A percentile compares a stretch with the other conserved stretches of the same genome.
Evolutionary conservation across 2,329 filamentous ascomycete genomes (phyloP).

Genomic region (Polytolypa hystricis): DNA sequence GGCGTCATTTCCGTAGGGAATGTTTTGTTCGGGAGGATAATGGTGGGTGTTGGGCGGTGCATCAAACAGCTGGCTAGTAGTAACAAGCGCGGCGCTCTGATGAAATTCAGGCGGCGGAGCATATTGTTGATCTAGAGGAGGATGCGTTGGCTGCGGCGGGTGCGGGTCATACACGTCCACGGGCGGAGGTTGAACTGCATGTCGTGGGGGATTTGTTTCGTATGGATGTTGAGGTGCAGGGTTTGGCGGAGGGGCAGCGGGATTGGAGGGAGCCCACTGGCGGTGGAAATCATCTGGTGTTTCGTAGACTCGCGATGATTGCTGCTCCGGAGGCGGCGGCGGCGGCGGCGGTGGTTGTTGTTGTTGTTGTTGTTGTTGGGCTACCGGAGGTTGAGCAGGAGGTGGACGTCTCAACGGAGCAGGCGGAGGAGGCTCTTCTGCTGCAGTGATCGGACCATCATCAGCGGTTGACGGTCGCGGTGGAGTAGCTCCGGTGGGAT

Average conservation of each 20-base stretch:
- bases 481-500: conserved; percentile 50
- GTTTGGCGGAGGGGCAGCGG: conserved; percentile 1
- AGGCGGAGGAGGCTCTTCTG: conserved; percentile 1
- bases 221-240: conserved; percentile 3
- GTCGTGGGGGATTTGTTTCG: conserved; percentile 6
- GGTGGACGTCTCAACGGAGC: not conserved
- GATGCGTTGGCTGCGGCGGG: conserved; percentile 1
- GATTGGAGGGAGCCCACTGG: conserved; percentile 9
- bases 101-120: not conserved
- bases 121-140: conserved; percentile 7
- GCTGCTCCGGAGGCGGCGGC: too few relatives aligned
- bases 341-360: conserved; percentile 19
- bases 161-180: conserved; percentile 1
- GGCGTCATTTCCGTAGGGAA: too few relatives aligned
- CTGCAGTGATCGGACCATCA: not conserved
- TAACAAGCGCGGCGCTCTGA: conserved; percentile 3
- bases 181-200: conserved; percentile 2
- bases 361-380: not conserved
- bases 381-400: not conserved
- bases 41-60: not conserved
- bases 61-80: not conserved
- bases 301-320: conserved; percentile 23
- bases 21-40: conserved; percentile 1
- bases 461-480: conserved; percentile 36
- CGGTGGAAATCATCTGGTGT: conserved; percentile 17